phyloP scores from a whole-genome alignment of 1,139 yeast species.

The Candida mesenterica region DNA sequence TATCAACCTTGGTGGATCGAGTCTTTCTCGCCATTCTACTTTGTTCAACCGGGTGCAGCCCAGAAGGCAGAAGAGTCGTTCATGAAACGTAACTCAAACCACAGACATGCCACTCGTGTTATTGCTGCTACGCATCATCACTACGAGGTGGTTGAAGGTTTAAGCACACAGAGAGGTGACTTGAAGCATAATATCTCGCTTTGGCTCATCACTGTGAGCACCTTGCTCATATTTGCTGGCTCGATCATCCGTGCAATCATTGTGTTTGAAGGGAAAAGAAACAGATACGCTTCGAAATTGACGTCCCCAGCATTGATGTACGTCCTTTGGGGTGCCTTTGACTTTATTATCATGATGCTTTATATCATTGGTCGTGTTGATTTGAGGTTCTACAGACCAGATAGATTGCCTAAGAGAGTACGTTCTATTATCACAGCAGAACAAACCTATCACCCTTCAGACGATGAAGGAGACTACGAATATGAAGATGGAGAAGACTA shows the following conservation, averaged over 20 bases:
- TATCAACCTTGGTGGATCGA: slow-evolving; percentile 83
- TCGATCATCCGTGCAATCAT: slow-evolving; percentile 59
- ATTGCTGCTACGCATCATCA: slow-evolving; percentile 49
- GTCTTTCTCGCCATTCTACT: slow-evolving; percentile 55
- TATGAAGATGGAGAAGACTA: slow-evolving; percentile 8
- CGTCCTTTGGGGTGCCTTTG: slow-evolving; percentile 65
- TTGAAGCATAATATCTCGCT: slow-evolving; percentile 51
- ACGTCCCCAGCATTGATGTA: slow-evolving; percentile 58
- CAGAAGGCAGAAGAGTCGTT: slow-evolving; percentile 52
- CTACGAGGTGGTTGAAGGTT: slow-evolving; percentile 43
- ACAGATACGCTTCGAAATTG: slow-evolving; percentile 6
- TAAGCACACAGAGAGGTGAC: slow-evolving; percentile 43
- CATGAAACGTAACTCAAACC: slow-evolving; percentile 47
- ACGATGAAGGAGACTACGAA: slow-evolving; percentile 19
- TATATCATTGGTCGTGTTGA: slow-evolving; percentile 67
- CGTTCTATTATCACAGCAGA: slow-evolving; percentile 44
- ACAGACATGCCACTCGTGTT: slow-evolving; percentile 51
- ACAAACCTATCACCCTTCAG: slow-evolving; percentile 33
- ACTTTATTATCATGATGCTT: slow-evolving; percentile 52
- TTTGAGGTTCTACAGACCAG: slow-evolving; percentile 78
- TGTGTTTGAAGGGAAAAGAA: slow-evolving; percentile 36
- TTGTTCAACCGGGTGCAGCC: slow-evolving; percentile 49
- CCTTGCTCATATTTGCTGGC: slow-evolving; percentile 54
- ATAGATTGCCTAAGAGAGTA: slow-evolving; percentile 43
- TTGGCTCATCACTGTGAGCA: slow-evolving; percentile 47